Percentiles rank a stretch among this genome's conserved stretches.
phyloP scores from a whole-genome alignment of 2,329 filamentous ascomycete genomes.

The Fonsecaea monophora region DNA sequence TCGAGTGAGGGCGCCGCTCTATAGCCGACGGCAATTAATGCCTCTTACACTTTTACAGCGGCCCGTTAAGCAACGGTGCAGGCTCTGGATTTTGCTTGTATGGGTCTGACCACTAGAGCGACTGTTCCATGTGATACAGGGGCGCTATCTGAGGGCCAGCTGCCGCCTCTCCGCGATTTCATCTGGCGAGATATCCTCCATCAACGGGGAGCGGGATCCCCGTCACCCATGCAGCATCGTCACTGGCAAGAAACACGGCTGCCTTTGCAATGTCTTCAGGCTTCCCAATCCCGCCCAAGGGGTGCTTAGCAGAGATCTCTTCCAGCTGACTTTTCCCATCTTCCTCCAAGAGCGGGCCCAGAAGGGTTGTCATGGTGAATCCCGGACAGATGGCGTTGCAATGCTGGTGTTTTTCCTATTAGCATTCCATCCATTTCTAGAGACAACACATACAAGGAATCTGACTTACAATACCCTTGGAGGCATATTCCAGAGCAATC shows the following conservation, averaged over 20 bases:
- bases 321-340: constrained; percentile 5
- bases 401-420: constrained; percentile 5
- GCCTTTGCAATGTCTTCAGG: constrained; percentile 48
- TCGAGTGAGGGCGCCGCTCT: background rate
- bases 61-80: background rate
- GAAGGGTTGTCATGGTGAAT: constrained; percentile 45
- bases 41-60: background rate
- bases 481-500: constrained; percentile 17
- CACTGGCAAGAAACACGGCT: constrained; percentile 55
- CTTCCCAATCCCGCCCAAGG: constrained; percentile 38
- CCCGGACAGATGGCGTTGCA: constrained; percentile 56
- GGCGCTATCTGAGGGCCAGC: no score
- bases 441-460: background rate
- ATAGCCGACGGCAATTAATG: background rate
- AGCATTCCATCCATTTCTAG: background rate
- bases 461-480: constrained; percentile 14
- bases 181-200: constrained; percentile 48
- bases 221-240: constrained; percentile 55
- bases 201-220: constrained; percentile 54
- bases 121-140: no score
- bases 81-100: background rate
- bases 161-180: background rate
- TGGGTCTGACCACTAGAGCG: background rate
- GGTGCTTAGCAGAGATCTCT: constrained; percentile 23
- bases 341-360: constrained; percentile 21